A percentile compares a stretch with the other conserved stretches of the same genome.
Conservation (phyloP, 768 basidiomycete species). For the Pulveroboletus ravenelii region DNA sequence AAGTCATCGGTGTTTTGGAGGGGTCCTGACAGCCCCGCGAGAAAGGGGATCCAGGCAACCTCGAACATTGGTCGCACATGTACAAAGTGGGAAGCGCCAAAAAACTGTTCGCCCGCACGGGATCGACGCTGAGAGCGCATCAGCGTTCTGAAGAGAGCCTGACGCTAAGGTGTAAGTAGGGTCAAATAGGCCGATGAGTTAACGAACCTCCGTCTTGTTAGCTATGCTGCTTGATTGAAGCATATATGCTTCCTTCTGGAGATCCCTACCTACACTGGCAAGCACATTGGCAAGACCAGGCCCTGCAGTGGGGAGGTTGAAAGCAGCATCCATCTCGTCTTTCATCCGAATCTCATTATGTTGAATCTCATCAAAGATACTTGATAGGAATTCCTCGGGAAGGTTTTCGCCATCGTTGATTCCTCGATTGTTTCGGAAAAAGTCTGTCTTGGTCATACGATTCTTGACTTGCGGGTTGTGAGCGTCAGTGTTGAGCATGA, state of each 20-base stretch:
- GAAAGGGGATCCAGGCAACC: conserved; percentile 97
- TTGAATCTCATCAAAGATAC: conserved; percentile 87
- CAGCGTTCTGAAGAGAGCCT: conserved; percentile 91
- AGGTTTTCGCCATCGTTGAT: conserved; percentile 91
- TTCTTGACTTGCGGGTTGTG: conserved; percentile 93
- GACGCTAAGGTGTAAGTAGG: background rate
- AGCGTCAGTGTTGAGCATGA: conserved; percentile 96
- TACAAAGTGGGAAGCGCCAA: conserved; percentile 92
- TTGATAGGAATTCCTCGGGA: conserved; percentile 74
- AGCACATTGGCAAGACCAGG: conserved; percentile 80
- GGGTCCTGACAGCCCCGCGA: conserved; percentile 91
- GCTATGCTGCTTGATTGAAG: conserved; percentile 96
- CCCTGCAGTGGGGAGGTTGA: conserved; percentile 38
- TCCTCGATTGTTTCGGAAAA: conserved; percentile 91
- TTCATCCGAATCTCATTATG: conserved; percentile 97
- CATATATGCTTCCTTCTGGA: conserved; percentile 94
- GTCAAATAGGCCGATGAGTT: background rate
- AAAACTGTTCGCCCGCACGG: conserved; percentile 81
- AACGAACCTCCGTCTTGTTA: conserved; percentile 84
- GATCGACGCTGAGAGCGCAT: conserved; percentile 88
- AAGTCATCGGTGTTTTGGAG: conserved; percentile 94
- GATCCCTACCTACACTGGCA: conserved; percentile 86
- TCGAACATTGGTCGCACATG: conserved; percentile 99
- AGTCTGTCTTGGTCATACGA: conserved; percentile 90
- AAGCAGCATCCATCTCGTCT: conserved; percentile 77